Conservation (phyloP, 768 basidiomycete genomes). For the Lactarius pseudohatsudake region DNA sequence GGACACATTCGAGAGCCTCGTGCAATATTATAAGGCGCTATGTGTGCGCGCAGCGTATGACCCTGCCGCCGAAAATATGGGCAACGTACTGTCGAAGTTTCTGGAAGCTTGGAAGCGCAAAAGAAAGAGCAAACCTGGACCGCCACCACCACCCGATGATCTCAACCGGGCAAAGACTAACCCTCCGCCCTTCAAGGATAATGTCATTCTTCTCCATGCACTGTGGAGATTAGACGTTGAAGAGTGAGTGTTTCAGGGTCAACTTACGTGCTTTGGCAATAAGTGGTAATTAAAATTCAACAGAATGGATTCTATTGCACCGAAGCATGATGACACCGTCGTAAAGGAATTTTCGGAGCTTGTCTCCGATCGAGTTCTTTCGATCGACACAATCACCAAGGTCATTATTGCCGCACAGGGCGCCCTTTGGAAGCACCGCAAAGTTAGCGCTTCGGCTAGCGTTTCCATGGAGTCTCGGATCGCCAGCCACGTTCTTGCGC, state of each 20-base stretch:
- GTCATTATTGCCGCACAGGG: constrained; percentile 73
- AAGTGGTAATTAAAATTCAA: constrained; percentile 27
- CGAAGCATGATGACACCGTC: constrained; percentile 48
- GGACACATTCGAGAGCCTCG: constrained; percentile 76
- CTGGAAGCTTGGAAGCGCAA: constrained; percentile 58
- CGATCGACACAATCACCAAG: constrained; percentile 74
- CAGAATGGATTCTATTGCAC: constrained; percentile 52
- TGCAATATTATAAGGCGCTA: constrained; percentile 89
- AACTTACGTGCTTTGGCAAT: constrained; percentile 14
- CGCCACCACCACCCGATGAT: constrained; percentile 37
- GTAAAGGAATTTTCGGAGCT: constrained; percentile 57
- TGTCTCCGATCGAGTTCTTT: constrained; percentile 66
- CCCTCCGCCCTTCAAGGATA: constrained; percentile 62
- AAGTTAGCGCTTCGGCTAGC: constrained; percentile 54
- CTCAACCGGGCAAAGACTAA: constrained; percentile 54
- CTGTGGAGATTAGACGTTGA: constrained; percentile 58
- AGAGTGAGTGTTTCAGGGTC: constrained; percentile 47
- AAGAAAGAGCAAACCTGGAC: constrained; percentile 37
- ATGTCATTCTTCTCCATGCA: constrained; percentile 74
- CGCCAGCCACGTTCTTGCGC: constrained; percentile 62
- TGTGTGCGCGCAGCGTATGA: constrained; percentile 86
- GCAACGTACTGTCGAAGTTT: constrained; percentile 64
- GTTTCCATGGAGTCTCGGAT: constrained; percentile 60
- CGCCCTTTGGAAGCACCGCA: constrained; percentile 81
- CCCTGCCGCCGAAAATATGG: constrained; percentile 83